Base-by-base conservation (phyloP, 257 asterid genomes). In the Gentiana straminea region DNA sequence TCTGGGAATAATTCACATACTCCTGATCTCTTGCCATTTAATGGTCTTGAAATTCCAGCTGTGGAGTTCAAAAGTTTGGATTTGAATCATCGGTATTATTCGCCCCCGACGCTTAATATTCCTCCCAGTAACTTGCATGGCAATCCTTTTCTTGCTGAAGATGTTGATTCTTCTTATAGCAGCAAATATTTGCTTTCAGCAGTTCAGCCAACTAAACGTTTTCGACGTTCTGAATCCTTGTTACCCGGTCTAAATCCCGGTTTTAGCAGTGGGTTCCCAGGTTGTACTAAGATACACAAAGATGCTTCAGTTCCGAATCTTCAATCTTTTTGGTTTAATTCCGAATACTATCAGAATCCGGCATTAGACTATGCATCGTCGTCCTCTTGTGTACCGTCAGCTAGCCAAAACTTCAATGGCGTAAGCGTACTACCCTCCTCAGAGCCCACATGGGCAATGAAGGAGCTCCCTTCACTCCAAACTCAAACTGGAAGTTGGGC, bases 391-490 rank as follows among this genome's bases (percentile, higher is more conserved):
- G 56, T 65, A 52, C 64, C 75, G 62, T 58, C 64, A 46, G 82
- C 79, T 67, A 72, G 73, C 82, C 84, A 77, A 69, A 82, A 81
- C 73, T 52, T 77, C 70, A 75, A 86, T 77, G 83, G 81, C 81
- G 79, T 75, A 60, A 81, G 81, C 80, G 79, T 75, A 60, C 64
- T 83, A 75, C 73, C 92, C 73, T 72, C 95, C 79, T 84, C 76
- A 3, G 84, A 75, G 81, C 87, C 84, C 77, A n/a, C 59, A 59
- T 75, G 86, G 94, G 77, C 81, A 24, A 65, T 41, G 89, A 80
- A 80, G 81, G 97, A 86, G 94, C 97, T 90, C 94, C 96, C 96
- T 90, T 90, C 96, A 77, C 71, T 82, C 96, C 97, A 89, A 89
- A 89, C 71, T 69, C 83, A 62, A 61, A 73, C 54, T 46, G 84